A percentile compares a stretch with the other conserved stretches of the same genome.
phyloP scores from a whole-genome alignment of 495 filamentous ascomycete species.

The Penicillium maclennaniae region DNA sequence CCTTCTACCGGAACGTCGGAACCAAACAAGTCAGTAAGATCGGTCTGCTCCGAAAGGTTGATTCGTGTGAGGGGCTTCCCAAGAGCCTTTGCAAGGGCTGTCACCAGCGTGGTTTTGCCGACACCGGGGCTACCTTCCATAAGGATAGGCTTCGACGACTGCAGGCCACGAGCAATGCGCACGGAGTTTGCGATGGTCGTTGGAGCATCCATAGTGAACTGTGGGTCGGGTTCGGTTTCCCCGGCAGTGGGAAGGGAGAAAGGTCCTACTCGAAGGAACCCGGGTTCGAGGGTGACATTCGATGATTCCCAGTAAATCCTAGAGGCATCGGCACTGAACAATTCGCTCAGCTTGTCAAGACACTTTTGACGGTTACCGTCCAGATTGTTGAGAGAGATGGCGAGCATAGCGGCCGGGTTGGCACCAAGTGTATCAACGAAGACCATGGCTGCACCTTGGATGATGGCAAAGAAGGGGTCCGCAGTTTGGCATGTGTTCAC shows the following conservation, averaged over 20 bases:
- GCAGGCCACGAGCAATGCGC: constrained; percentile 84
- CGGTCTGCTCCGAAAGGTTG: constrained; percentile 96
- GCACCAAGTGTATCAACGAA: constrained; percentile 94
- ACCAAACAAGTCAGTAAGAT: constrained; percentile 95
- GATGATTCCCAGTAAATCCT: constrained; percentile 58
- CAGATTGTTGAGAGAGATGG: constrained; percentile 55
- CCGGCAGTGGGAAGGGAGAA: constrained; percentile 61
- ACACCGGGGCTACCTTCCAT: constrained; percentile 96
- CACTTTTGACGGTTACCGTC: constrained; percentile 64
- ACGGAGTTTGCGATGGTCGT: constrained; percentile 88
- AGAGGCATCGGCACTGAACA: constrained; percentile 61
- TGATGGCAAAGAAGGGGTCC: constrained; percentile 55
- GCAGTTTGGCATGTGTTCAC: constrained; percentile 59
- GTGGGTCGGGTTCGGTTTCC: constrained; percentile 47
- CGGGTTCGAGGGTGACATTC: constrained; percentile 43
- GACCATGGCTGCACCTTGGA: constrained; percentile 91
- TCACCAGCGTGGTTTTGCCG: constrained; percentile 91
- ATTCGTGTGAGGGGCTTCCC: constrained; percentile 83
- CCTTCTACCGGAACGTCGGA: constrained; percentile 95
- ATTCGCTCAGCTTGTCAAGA: constrained; percentile 62
- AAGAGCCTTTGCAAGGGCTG: constrained; percentile 72
- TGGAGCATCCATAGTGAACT: constrained; percentile 78
- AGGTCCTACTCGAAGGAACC: constrained; percentile 59
- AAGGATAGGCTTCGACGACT: constrained; percentile 83
- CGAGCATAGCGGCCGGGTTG: constrained; percentile 81